Evolutionary conservation across 2,329 filamentous ascomycete species (phyloP).

Genomic region (Xylaria arbuscula): DNA sequence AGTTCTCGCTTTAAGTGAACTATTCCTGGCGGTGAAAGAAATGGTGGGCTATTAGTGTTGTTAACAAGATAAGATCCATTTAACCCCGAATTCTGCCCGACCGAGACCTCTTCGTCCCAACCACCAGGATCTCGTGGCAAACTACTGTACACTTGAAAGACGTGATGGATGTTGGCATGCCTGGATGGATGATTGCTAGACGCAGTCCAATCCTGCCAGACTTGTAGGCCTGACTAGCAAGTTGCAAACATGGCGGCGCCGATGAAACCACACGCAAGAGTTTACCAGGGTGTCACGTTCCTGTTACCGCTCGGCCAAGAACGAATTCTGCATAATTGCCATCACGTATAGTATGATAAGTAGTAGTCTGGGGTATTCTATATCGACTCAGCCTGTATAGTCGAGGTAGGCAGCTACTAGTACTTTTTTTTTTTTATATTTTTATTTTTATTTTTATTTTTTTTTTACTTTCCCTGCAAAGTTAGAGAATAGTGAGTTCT

Average conservation of each 20-base stretch:
- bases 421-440: too few relatives aligned
- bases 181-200: neutral
- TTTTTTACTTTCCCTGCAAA: too few relatives aligned
- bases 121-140: neutral
- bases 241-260: slow-evolving; percentile 8
- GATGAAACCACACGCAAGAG: slow-evolving; percentile 19
- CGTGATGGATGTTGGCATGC: neutral
- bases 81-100: too few relatives aligned
- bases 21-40: neutral
- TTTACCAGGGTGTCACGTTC: slow-evolving; percentile 10
- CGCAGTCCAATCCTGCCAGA: neutral
- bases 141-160: neutral
- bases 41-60: slow-evolving; percentile 7
- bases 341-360: neutral
- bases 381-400: neutral
- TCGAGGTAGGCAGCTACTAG: too few relatives aligned
- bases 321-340: neutral
- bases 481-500: too few relatives aligned
- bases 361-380: too few relatives aligned
- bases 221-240: neutral
- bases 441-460: too few relatives aligned
- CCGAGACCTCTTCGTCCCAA: neutral
- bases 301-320: slow-evolving; percentile 2
- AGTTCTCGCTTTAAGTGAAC: neutral
- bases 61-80: neutral